A percentile compares a stretch with the other conserved stretches of the same genome.
These are phyloP conservation scores for Asclepias syriaca DNA, from an alignment of 257 asterid genomes.

Conservation along the genomic window DNA sequence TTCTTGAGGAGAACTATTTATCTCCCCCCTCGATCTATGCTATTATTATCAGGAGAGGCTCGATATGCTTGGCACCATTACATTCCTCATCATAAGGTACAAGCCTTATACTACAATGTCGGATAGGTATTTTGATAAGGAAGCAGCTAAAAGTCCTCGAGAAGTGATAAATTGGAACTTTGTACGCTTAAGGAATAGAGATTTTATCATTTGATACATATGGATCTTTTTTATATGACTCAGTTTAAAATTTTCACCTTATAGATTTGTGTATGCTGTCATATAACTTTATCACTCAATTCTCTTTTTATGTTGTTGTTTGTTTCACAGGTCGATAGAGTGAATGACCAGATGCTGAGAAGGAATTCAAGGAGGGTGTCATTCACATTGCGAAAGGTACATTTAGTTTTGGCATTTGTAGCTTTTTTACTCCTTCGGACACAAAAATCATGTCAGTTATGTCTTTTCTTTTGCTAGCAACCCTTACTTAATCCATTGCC, in stretches of 20 bases:
- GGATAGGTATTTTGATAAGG: background rate
- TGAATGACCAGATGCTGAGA: conserved; percentile 54
- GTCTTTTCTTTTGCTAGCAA: too few species aligned
- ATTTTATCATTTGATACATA: background rate
- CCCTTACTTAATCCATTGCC: too few species aligned
- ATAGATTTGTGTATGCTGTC: too few species aligned
- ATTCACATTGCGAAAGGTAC: conserved; percentile 84
- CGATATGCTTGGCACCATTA: conserved; percentile 99
- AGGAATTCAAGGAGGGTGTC: conserved; percentile 86
- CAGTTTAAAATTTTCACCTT: too few species aligned
- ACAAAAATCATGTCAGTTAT: too few species aligned
- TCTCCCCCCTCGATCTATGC: conserved; percentile 91
- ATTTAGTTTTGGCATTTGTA: background rate
- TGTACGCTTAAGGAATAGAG: background rate
- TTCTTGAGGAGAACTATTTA: conserved; percentile 61
- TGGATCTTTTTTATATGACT: background rate
- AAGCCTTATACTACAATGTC: background rate
- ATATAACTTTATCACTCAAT: too few species aligned
- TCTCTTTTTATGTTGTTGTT: background rate
- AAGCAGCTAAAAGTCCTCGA: background rate
- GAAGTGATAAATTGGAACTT: background rate
- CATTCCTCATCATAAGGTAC: conserved; percentile 97
- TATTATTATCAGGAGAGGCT: conserved; percentile 79
- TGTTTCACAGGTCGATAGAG: conserved; percentile 63
- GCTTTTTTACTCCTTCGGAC: too few species aligned